phyloP scores from a whole-genome alignment of 768 basidiomycete species.

The Suillus luteus region DNA sequence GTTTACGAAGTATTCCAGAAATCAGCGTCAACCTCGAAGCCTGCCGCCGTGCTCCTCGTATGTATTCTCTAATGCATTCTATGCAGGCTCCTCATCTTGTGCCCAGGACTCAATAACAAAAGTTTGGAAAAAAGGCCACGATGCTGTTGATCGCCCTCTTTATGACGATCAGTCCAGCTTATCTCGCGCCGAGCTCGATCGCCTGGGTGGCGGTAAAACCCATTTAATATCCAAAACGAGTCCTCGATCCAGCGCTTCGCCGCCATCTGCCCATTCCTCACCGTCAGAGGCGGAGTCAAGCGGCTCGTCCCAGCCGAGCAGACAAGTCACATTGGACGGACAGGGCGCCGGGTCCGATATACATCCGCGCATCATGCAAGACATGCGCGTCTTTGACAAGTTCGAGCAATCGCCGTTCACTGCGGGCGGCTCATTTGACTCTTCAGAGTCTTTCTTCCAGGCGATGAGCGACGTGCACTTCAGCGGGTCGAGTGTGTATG shows the following conservation, averaged over 20 bases:
- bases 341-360: slow-evolving; percentile 17
- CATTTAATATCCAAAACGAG: slow-evolving; percentile 36
- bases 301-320: slow-evolving; percentile 15
- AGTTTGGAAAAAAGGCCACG: slow-evolving; percentile 47
- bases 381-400: slow-evolving; percentile 48
- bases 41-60: slow-evolving; percentile 50
- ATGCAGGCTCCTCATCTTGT: slow-evolving; percentile 3
- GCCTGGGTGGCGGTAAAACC: slow-evolving; percentile 55
- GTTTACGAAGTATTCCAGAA: slow-evolving; percentile 48
- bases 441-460: slow-evolving; percentile 30
- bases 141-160: slow-evolving; percentile 35
- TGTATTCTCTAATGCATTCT: slow-evolving; percentile 17
- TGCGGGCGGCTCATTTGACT: slow-evolving; percentile 29
- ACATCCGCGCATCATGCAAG: slow-evolving; percentile 48
- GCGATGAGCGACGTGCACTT: slow-evolving; percentile 36
- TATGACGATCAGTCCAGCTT: slow-evolving; percentile 29
- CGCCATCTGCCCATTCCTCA: slow-evolving; percentile 15
- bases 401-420: slow-evolving; percentile 27
- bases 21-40: slow-evolving; percentile 44
- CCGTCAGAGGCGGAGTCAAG: slow-evolving; percentile 19
- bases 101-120: slow-evolving; percentile 42
- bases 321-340: slow-evolving; percentile 8
- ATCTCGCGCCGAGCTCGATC: slow-evolving; percentile 51
- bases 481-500: slow-evolving; percentile 20
- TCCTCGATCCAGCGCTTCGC: slow-evolving; percentile 8